These are phyloP conservation scores for Globisporangium camurandrum DNA, from an alignment of 352 stramenopile species.

Conservation along the genomic window DNA sequence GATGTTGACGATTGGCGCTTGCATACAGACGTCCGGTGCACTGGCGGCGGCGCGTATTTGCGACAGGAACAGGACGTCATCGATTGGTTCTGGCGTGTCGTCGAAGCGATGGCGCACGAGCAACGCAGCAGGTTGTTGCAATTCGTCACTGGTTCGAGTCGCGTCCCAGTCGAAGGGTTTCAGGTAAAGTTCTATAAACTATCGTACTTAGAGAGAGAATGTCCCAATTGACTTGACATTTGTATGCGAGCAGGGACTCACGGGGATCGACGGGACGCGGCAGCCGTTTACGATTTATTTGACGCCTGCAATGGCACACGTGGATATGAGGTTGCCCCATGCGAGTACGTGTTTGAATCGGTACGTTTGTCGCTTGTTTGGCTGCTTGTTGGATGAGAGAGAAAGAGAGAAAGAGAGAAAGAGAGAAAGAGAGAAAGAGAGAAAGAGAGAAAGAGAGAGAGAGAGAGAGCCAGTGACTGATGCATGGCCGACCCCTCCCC, in stretches of 20 bases:
- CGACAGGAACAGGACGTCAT: conserved; percentile 34
- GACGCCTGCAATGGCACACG: conserved; percentile 25
- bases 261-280: conserved; percentile 65
- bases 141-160: conserved; percentile 75
- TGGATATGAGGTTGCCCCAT: conserved; percentile 57
- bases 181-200: conserved; percentile 32
- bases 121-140: conserved; percentile 66
- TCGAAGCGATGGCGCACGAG: conserved; percentile 50
- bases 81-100: conserved; percentile 78
- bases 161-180: conserved; percentile 78
- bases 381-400: too few species aligned
- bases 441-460: too few species aligned
- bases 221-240: neutral
- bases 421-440: too few species aligned
- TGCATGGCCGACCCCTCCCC: too few species aligned
- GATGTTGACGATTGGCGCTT: conserved; percentile 84
- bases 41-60: conserved; percentile 18
- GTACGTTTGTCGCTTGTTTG: conserved; percentile 16
- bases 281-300: conserved; percentile 73
- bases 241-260: conserved; percentile 32
- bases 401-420: too few species aligned
- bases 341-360: conserved; percentile 82
- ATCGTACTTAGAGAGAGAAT: too few species aligned
- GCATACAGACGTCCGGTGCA: conserved; percentile 62
- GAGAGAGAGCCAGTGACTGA: neutral